Evolutionary conservation across 2,329 filamentous ascomycete genomes (phyloP).

Genomic region (Colletotrichum chlorophyti): DNA sequence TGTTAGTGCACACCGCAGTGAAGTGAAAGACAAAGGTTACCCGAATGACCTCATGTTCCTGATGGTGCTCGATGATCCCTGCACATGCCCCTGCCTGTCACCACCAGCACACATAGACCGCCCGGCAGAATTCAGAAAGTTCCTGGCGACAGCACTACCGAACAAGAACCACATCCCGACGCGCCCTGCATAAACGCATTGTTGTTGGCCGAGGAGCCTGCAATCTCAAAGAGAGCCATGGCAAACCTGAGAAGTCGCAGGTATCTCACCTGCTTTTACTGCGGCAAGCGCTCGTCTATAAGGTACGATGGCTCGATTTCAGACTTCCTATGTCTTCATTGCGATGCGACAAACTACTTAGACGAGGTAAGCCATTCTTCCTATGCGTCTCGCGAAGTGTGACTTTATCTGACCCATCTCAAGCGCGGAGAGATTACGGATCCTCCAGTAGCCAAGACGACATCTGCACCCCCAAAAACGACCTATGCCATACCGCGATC

Average conservation of each 20-base stretch:
- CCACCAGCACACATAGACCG: conserved; percentile 33
- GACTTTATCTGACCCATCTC: background rate
- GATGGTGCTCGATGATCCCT: conserved; percentile 6
- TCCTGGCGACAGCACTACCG: conserved; percentile 21
- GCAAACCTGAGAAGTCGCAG: conserved; percentile 47
- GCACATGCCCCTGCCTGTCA: conserved; percentile 12
- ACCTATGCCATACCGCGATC: conserved; percentile 55
- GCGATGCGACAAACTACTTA: conserved; percentile 87
- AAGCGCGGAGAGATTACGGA: conserved; percentile 91
- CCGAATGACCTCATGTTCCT: conserved; percentile 24
- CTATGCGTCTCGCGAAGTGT: background rate
- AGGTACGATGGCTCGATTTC: conserved; percentile 63
- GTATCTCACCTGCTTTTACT: conserved; percentile 81
- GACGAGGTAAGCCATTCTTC: conserved; percentile 70
- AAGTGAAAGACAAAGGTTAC: conserved; percentile 2
- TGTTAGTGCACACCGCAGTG: background rate
- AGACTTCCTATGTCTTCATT: conserved; percentile 77
- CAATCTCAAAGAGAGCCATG: conserved; percentile 42
- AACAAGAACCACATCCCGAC: conserved; percentile 1
- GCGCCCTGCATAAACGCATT: conserved; percentile 31
- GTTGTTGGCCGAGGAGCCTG: conserved; percentile 9
- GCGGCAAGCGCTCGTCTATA: conserved; percentile 71
- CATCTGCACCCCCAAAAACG: conserved; percentile 47
- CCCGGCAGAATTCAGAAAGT: conserved; percentile 42
- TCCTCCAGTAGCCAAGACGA: conserved; percentile 71